Evolutionary conservation across 257 asterid species (phyloP).

Genomic region (Nicotiana undulata): DNA sequence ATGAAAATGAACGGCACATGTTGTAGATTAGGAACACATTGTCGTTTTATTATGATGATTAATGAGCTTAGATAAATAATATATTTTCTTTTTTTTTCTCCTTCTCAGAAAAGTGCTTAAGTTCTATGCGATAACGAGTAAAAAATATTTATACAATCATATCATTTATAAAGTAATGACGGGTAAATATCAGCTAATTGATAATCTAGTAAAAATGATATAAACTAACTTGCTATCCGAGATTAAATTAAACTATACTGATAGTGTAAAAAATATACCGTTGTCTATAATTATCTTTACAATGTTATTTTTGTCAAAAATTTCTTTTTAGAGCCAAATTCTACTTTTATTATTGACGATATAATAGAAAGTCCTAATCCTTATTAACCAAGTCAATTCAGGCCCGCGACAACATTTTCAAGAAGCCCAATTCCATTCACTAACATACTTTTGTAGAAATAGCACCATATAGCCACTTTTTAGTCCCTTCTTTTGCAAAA

Average conservation of each 20-base stretch:
- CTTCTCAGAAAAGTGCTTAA: background rate
- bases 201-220: too few relatives aligned
- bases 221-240: background rate
- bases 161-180: background rate
- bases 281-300: background rate
- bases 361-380: background rate
- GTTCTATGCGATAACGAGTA: background rate
- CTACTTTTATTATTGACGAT: background rate
- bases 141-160: background rate
- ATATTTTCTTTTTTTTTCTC: background rate
- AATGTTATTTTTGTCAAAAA: background rate
- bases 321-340: background rate
- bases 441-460: too few relatives aligned
- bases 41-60: background rate
- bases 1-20: conserved; percentile 1
- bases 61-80: background rate
- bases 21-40: conserved; percentile 4
- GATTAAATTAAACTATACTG: too few relatives aligned
- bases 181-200: too few relatives aligned
- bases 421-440: background rate
- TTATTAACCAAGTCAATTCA: background rate
- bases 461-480: too few relatives aligned
- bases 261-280: too few relatives aligned
- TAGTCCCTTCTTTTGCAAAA: background rate
- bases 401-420: background rate